phyloP scores from a whole-genome alignment of 1,284 basidiomycete species.

The Erythrobasidium hasegawianum region DNA sequence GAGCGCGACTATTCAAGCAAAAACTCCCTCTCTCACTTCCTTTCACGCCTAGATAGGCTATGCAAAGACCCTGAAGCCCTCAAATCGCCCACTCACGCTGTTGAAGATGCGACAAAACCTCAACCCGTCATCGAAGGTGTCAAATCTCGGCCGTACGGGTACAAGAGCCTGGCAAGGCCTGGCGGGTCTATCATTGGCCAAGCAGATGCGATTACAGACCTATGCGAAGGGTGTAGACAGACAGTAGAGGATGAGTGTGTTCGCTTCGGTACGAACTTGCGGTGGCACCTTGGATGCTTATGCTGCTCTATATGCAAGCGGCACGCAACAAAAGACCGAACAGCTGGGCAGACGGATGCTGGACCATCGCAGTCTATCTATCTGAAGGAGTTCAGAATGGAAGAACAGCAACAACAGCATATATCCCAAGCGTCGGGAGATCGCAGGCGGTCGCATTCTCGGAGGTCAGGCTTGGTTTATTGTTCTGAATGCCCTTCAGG shows the following conservation, averaged over 20 bases:
- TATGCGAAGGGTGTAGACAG: slow-evolving; percentile 80
- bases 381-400: slow-evolving; percentile 47
- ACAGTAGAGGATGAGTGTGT: slow-evolving; percentile 98
- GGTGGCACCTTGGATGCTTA: slow-evolving; percentile 94
- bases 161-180: slow-evolving; percentile 43
- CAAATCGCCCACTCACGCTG: slow-evolving; percentile 37
- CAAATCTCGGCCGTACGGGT: slow-evolving; percentile 49
- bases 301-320: slow-evolving; percentile 77
- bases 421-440: slow-evolving; percentile 35
- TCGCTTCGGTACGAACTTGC: slow-evolving; percentile 82
- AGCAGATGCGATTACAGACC: slow-evolving; percentile 57
- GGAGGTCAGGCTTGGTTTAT: slow-evolving; percentile 54
- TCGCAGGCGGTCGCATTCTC: slow-evolving; percentile 2
- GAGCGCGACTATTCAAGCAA: slow-evolving; percentile 81
- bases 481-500: slow-evolving; percentile 68
- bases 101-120: neutral
- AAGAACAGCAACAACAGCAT: slow-evolving; percentile 35
- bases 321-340: slow-evolving; percentile 53
- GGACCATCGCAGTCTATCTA: slow-evolving; percentile 38
- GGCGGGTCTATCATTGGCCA: slow-evolving; percentile 48
- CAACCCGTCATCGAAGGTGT: slow-evolving; percentile 2
- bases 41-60: slow-evolving; percentile 85
- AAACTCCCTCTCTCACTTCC: slow-evolving; percentile 80
- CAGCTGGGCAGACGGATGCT: slow-evolving; percentile 1
- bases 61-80: slow-evolving; percentile 63